Evolutionary conservation across 2,329 filamentous ascomycete genomes (phyloP).

Genomic region (Aureobasidium sp.): DNA sequence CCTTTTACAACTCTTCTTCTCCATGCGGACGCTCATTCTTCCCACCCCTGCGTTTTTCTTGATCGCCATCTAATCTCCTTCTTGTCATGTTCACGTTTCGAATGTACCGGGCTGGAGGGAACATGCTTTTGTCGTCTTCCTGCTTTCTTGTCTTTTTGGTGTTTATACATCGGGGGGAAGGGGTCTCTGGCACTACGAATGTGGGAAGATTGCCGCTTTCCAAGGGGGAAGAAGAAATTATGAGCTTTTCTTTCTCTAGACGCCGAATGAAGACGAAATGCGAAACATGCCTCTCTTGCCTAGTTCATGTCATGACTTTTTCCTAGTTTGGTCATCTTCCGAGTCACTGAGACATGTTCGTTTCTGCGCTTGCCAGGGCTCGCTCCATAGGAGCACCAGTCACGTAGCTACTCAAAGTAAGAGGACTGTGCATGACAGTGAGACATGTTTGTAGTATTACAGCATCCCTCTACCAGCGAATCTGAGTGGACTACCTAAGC

Average conservation of each 20-base stretch:
- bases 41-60: not conserved
- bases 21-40: not conserved
- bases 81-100: slow-evolving; percentile 9
- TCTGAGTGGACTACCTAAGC: not conserved
- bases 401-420: not conserved
- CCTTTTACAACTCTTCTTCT: not conserved
- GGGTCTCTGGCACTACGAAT: slow-evolving; percentile 3
- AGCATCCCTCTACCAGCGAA: not conserved
- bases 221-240: not conserved
- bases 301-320: not conserved
- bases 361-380: not conserved
- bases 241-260: not conserved
- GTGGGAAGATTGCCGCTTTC: not conserved
- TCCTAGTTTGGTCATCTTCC: too few species aligned
- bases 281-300: not conserved
- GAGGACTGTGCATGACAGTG: not conserved
- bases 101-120: slow-evolving; percentile 10
- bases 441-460: not conserved
- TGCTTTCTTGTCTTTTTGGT: slow-evolving; percentile 10
- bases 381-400: not conserved
- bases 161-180: slow-evolving; percentile 10
- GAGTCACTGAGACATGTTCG: not conserved
- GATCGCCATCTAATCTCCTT: slow-evolving; percentile 4
- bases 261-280: slow-evolving; percentile 2
- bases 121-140: not conserved